Evolutionary conservation across 2,329 filamentous ascomycete genomes (phyloP), one percentile per base, ranked within the genome.

Genomic region (Ceratocystis variospora): DNA sequence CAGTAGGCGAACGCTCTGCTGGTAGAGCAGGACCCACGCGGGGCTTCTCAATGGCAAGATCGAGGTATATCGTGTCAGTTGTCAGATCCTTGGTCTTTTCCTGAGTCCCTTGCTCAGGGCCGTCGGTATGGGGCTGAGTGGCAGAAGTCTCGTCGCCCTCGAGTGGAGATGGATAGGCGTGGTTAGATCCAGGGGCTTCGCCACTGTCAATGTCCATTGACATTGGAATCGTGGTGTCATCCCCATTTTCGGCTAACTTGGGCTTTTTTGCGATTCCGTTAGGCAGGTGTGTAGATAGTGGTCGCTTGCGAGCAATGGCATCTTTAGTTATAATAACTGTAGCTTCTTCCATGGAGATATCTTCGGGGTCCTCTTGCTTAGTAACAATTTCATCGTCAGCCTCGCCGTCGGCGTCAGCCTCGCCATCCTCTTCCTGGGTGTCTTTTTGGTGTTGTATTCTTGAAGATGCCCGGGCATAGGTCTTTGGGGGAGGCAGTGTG

Each of bases 91-190:
- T 78, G 66, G 85, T 82, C 72, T 86, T 86, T 66, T 86, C 83
- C 73, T 87, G 84, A 8, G 83, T 86, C 73, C 81, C 83, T 72
- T 84, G 80, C 69, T 86, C 83, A 59, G 83, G 83, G 33, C 84
- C 84, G 68, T 84, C 81, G 67, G 84, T 86, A 71, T 77, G 81
- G 50, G 79, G 76, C 28, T 78, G 75, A 44, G 82, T 80, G 57
- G 81, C 81, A 57, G 79, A 76, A 65, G 77, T 78, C 68, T 79
- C 78, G 70, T 85, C 82, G 68, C 80, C 79, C 72, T 85, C 83
- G 22, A 83, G 79, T 66, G 84, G 84, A 66, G 84, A 87, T 64
- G 84, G 84, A 72, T 87, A 87, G 71, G 84, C 84, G 74, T 86
- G 82, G 72, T 83, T 82, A 72, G 78, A 76, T 69, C 76, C 75